Evolutionary conservation across 2,329 filamentous ascomycete species (phyloP), one percentile per base, ranked within the genome.

Genomic region (Clarireedia paspali): DNA sequence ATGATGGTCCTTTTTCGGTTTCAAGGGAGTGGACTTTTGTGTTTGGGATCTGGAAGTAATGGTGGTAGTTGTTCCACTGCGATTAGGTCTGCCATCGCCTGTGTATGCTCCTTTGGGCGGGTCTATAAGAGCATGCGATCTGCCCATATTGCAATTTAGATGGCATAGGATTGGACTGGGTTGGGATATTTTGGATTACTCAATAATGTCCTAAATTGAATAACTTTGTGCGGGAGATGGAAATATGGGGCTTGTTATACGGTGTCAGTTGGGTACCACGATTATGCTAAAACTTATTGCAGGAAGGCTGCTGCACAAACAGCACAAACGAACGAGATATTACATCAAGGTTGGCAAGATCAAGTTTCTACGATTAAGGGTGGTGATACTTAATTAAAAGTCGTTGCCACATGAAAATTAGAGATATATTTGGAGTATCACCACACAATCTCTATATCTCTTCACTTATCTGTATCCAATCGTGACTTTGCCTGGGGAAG

Each of bases 121-220:
- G 48, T 42, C 23, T 44, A 60, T 55, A 27, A 60, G 53, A 24
- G 57, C 61, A 42, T 59, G 55, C 30, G 57, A 61, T 40, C 58
- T 57, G 12, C 27, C 50, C 60, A 63, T 63, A 17, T 38, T 54
- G 30, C 30, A 34, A 12, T 34, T 10, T 34, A 4, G 30, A 34
- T 34, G 10, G 30, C 30, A 34, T 34, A 34, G 30, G 30, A 14
- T 34, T 14, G 30, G 30, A 12, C 30, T 12, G 3, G 15, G 38
- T 10, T 12, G 20, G 39, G 23, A 27, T 20, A 3, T 42, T 17
- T 5, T 27, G 14, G 23, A 17, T 44, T 17, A 44, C 17, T 20
- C 12, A 6, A 20, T 20, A 26, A 53, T 53, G 24, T 53, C 30
- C 40, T 24, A 30, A n/a, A 47, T 39, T 38, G 3, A 40, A 34